phyloP scores from a whole-genome alignment of 2,329 filamentous ascomycete genomes.

The Corynespora cassiicola region DNA sequence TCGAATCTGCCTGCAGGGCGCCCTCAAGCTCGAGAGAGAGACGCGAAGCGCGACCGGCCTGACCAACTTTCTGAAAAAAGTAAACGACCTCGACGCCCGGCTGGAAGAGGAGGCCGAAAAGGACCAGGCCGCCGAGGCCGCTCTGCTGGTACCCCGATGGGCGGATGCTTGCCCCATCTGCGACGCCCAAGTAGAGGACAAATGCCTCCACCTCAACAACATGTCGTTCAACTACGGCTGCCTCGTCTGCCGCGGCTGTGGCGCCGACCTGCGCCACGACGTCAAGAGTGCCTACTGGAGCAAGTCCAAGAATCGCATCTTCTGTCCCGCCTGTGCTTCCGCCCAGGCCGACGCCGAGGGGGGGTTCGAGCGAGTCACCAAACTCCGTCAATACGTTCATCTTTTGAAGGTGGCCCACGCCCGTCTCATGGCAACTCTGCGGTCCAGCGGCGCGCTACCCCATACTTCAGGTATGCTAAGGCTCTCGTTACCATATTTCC shows the following conservation, averaged over 20 bases:
- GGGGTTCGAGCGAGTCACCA: slow-evolving; percentile 79
- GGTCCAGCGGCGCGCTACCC: slow-evolving; percentile 81
- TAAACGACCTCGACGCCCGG: slow-evolving; percentile 76
- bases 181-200: slow-evolving; percentile 89
- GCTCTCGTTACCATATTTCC: slow-evolving; percentile 6
- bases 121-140: slow-evolving; percentile 50
- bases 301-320: slow-evolving; percentile 69
- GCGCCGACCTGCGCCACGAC: slow-evolving; percentile 72
- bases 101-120: slow-evolving; percentile 44
- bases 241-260: slow-evolving; percentile 73
- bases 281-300: slow-evolving; percentile 76
- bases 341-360: slow-evolving; percentile 62
- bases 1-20: slow-evolving; percentile 92
- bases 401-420: slow-evolving; percentile 90
- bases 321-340: slow-evolving; percentile 72
- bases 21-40: slow-evolving; percentile 89
- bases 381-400: slow-evolving; percentile 94
- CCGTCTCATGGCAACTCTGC: slow-evolving; percentile 83
- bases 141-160: slow-evolving; percentile 51
- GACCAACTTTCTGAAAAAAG: slow-evolving; percentile 81
- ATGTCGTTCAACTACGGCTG: slow-evolving; percentile 85
- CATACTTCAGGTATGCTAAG: slow-evolving; percentile 66
- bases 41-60: slow-evolving; percentile 76
- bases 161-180: slow-evolving; percentile 83
- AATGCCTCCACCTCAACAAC: slow-evolving; percentile 78